Evolutionary conservation across 768 basidiomycete genomes (phyloP).

Genomic region (Strobilomyces echinocephalus): DNA sequence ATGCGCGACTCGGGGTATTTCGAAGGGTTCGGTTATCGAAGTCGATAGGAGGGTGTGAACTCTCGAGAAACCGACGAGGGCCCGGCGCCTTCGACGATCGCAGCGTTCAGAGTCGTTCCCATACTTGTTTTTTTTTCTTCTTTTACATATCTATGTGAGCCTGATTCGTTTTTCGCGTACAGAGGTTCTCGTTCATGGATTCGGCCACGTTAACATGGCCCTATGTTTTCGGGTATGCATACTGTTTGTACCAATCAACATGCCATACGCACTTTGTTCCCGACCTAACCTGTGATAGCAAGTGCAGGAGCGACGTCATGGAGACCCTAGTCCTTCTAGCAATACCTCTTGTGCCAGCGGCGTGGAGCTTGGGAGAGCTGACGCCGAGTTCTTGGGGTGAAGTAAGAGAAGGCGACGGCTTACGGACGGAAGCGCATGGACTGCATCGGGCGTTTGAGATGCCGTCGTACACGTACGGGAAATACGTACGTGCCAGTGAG

Average conservation of each 20-base stretch:
- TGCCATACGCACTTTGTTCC: neutral
- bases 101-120: neutral
- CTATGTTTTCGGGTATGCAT: neutral
- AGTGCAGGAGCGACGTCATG: no score
- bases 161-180: neutral
- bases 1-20: slow-evolving; percentile 54
- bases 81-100: neutral
- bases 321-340: no score
- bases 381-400: no score
- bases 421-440: no score
- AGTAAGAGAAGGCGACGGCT: no score
- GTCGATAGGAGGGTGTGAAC: slow-evolving; percentile 16
- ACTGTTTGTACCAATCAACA: neutral
- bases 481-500: no score
- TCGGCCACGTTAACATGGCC: neutral
- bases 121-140: no score
- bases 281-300: neutral
- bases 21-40: slow-evolving; percentile 31
- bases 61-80: neutral
- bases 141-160: neutral
- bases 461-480: no score
- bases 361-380: no score
- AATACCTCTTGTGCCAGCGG: no score
- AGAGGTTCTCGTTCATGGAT: neutral
- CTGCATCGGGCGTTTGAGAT: no score